Evolutionary conservation across 1,284 basidiomycete species (phyloP), one percentile per base, ranked within the genome.

Genomic region (Boletus calvinii): DNA sequence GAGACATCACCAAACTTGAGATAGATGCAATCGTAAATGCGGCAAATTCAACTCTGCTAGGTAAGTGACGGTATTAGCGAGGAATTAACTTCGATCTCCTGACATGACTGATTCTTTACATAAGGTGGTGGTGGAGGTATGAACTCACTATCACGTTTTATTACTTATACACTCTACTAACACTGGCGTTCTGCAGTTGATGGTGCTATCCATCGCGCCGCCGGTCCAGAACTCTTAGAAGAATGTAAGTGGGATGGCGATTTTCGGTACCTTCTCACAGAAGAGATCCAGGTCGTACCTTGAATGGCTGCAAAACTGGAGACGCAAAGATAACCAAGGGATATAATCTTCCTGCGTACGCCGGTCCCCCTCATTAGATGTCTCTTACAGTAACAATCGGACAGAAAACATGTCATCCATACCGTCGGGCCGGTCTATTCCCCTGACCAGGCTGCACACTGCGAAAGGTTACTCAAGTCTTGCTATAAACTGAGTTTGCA

Each of bases 1-100:
- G 87, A 36, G 87, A 92, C 66, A 91, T 93, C 55, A 92, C 90
- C 7, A 73, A 75, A 54, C 67, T 92, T 24, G 73, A 83, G 45
- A 72, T 90, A 9, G 90, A 93, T 65, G 78, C 84, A 24, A 90
- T 96, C 54, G 92, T 95, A 47, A 96, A 95, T 64, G 94, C 93
- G 8, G 92, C 92, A 5, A 94, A 94, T 67, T 76, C 76, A 47
- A 81, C 79, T 38, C 74, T 96, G 22, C 75, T 90, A 37, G 93
- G 93, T 53, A n/a, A 50, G 62, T 30, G 26, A 8, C 7, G 26
- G 7, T 26, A 38, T 47, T 24, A 38, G 13, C n/a, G 44, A 12
- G 22, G 36, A 40, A 50, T 41, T 17, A 2, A 17, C n/a, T 30
- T 29, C 35, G 31, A 29, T 15, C 6, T 31, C 4, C n/a, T 31